Conservation (phyloP, 441 rosid genomes). For the Melastoma candidum region DNA sequence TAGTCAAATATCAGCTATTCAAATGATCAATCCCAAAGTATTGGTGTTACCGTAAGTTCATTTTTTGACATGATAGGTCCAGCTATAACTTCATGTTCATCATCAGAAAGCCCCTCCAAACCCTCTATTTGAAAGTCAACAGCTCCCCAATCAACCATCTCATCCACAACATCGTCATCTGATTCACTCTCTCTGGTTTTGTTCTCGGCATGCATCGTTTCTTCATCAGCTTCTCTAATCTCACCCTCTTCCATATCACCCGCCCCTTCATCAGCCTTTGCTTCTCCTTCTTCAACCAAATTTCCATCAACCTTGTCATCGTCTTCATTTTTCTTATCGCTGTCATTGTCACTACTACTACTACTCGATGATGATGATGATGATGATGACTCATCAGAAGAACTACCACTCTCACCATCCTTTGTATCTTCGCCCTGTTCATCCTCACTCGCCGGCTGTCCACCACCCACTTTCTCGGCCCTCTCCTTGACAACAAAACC, state of each 20-base stretch:
- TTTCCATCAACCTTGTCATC: conserved; percentile 19
- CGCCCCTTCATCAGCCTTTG: conserved; percentile 17
- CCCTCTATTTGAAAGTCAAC: conserved; percentile 24
- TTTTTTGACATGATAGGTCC: conserved; percentile 80
- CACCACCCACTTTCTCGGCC: background rate
- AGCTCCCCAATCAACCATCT: conserved; percentile 41
- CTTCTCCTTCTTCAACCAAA: conserved; percentile 12
- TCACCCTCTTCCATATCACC: conserved; percentile 79
- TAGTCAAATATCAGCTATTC: background rate
- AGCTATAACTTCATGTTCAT: conserved; percentile 19
- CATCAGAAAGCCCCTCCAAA: conserved; percentile 29
- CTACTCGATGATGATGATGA: background rate
- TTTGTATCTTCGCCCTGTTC: too few relatives aligned
- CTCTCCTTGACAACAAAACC: background rate
- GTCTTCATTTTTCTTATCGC: conserved; percentile 16
- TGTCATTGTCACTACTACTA: conserved; percentile 5
- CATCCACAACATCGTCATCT: conserved; percentile 16
- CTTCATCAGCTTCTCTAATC: conserved; percentile 37
- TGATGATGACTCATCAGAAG: conserved; percentile 14
- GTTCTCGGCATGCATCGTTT: conserved; percentile 17
- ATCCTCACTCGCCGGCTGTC: conserved; percentile 1
- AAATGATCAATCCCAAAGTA: background rate
- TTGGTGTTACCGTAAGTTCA: conserved; percentile 52
- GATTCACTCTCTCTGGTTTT: conserved; percentile 1
- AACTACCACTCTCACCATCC: background rate